Evolutionary conservation across 768 basidiomycete genomes (phyloP), one percentile per base, ranked within the genome.

Genomic region (Boletus insuetus): DNA sequence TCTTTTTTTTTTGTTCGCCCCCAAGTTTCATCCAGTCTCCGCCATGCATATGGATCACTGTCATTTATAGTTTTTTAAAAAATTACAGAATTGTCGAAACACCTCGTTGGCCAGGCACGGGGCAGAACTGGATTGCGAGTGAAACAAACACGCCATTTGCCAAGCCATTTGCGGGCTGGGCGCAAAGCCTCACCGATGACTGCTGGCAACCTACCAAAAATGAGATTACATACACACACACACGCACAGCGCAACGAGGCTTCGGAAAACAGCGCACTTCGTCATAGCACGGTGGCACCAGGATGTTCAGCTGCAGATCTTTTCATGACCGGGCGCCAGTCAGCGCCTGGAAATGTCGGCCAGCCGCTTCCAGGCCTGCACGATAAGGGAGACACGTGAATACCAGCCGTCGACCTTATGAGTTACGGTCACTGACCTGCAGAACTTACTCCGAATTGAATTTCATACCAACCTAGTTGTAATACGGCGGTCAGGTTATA

Each of bases 271-370:
- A 50, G 34, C 17, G 46, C 20, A 58, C 56, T 52, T 59, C 52
- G 56, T 58, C 60, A 70, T 46, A 66, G 55, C 43, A 29, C 29
- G 29, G 29, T 29, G 29, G 29, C 8, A 65, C 53, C 60, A 65
- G 61, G 43, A 61, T 51, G 49, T 67, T 61, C 49, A 68, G 37
- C 53, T 65, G 55, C 54, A 66, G 58, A 62, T 71, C 69, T 60
- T 35, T 68, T 66, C 70, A 75, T 72, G 61, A 75, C 72, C 49
- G 70, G 63, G 55, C 68, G 67, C 62, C 68, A 69, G 58, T 69
- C 64, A 14, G 64, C 65, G 29, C 64, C 55, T 51, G 72, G 69
- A 9, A 64, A 64, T 58, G 60, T 56, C 70, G 63, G 72, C 69
- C 58, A 74, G 67, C 58, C 72, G 64, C 62, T 68, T 73, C 68